phyloP scores from a whole-genome alignment of 2,329 filamentous ascomycete genomes.

The Amesomyces nigricolor region DNA sequence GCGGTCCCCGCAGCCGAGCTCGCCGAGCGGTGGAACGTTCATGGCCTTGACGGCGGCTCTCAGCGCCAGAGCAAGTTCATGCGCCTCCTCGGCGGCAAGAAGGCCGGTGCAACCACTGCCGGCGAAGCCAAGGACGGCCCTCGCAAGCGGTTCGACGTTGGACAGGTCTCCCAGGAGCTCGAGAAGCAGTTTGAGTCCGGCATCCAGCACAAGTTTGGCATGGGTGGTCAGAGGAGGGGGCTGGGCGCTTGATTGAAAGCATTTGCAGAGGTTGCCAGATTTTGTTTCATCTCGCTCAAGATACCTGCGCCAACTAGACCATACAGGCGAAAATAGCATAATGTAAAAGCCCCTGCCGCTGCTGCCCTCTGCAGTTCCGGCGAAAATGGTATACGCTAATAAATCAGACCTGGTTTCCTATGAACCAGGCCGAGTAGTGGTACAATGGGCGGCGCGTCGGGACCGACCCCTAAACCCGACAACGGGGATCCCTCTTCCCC shows the following conservation, averaged over 20 bases:
- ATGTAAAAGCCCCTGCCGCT: not conserved
- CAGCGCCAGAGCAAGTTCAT: slow-evolving; percentile 52
- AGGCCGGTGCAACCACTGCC: slow-evolving; percentile 31
- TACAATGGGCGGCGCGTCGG: not conserved
- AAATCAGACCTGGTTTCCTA: not conserved
- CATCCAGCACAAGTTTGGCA: slow-evolving; percentile 51
- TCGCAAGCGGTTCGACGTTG: slow-evolving; percentile 32
- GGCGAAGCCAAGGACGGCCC: slow-evolving; percentile 11
- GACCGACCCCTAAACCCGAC: not conserved
- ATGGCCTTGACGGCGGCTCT: slow-evolving; percentile 45
- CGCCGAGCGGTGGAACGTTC: slow-evolving; percentile 48
- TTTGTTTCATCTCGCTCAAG: not conserved
- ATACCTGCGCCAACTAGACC: not conserved
- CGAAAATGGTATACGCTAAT: slow-evolving; percentile 11
- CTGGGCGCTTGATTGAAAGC: slow-evolving; percentile 42
- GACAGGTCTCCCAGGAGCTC: slow-evolving; percentile 46
- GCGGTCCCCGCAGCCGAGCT: slow-evolving; percentile 24
- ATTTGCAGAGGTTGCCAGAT: not conserved
- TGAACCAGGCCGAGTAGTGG: slow-evolving; percentile 2
- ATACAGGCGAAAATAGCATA: slow-evolving; percentile 2
- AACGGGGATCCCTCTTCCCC: not conserved
- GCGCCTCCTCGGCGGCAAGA: slow-evolving; percentile 50
- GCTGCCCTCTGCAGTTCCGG: not conserved
- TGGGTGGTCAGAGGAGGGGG: slow-evolving; percentile 44
- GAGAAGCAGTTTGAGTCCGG: slow-evolving; percentile 53